Conservation (phyloP, 2,329 filamentous ascomycete genomes). For the Fusarium veterinarium region DNA sequence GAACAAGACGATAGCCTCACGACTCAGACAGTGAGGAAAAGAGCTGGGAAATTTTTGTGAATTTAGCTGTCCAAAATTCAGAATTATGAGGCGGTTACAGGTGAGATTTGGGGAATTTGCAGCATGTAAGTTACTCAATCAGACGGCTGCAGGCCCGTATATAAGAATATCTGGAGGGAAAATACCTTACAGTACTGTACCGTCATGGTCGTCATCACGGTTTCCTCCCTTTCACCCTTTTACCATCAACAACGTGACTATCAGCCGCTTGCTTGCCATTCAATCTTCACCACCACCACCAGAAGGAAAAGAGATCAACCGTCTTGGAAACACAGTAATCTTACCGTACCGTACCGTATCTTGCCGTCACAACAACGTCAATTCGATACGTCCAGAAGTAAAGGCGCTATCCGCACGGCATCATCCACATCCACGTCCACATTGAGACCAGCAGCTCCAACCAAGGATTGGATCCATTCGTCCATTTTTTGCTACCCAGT, state of each 20-base stretch:
- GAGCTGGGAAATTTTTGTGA: neutral
- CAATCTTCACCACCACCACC: conserved; percentile 6
- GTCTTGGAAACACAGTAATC: neutral
- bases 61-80: neutral
- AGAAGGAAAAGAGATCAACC: neutral
- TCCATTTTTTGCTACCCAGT: conserved; percentile 2
- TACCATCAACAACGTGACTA: conserved; percentile 32
- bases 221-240: neutral
- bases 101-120: neutral
- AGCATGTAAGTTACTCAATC: neutral
- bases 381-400: conserved; percentile 18
- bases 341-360: neutral
- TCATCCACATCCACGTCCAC: conserved; percentile 21
- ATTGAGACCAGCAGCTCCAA: neutral
- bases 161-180: conserved; percentile 29
- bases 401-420: conserved; percentile 26
- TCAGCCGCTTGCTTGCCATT: conserved; percentile 30
- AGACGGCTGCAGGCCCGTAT: conserved; percentile 22
- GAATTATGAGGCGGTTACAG: neutral
- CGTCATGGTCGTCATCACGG: conserved; percentile 9
- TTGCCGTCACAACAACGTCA: conserved; percentile 34
- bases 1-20: conserved; percentile 3
- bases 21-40: neutral
- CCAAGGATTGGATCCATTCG: conserved; percentile 12
- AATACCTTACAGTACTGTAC: neutral